These are phyloP conservation scores for Hymenotorrendiella dingleyae DNA, from an alignment of 2,329 filamentous ascomycete genomes.

Conservation along the genomic window DNA sequence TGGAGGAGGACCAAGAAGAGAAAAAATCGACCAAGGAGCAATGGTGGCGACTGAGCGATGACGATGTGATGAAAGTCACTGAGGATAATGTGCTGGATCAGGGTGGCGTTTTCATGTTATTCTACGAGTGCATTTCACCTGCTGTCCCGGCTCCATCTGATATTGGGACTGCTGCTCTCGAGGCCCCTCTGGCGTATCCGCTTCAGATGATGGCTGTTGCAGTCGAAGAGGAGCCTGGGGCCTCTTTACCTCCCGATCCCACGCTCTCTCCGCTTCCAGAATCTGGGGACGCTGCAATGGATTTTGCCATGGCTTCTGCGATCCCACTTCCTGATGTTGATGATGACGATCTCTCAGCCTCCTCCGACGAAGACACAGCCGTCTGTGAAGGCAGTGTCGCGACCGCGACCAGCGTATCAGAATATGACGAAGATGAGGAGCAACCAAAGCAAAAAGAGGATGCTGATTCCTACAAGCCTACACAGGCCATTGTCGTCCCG, in stretches of 20 bases:
- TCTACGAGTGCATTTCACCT: constrained; percentile 73
- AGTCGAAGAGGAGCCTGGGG: neutral
- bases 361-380: constrained; percentile 12
- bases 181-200: neutral
- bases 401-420: constrained; percentile 20
- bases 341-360: constrained; percentile 15
- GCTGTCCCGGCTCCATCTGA: constrained; percentile 7
- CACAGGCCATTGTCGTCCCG: constrained; percentile 25
- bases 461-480: constrained; percentile 20
- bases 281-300: constrained; percentile 3
- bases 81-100: constrained; percentile 70
- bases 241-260: neutral
- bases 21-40: constrained; percentile 31
- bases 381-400: constrained; percentile 15
- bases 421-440: constrained; percentile 20
- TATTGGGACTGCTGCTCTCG: neutral
- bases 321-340: constrained; percentile 18
- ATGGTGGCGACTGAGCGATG: constrained; percentile 92
- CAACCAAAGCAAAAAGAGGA: neutral
- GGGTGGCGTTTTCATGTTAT: constrained; percentile 89
- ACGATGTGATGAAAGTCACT: constrained; percentile 68
- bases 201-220: neutral
- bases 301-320: constrained; percentile 11
- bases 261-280: neutral
- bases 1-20: constrained; percentile 20